Evolutionary conservation across 495 filamentous ascomycete species (phyloP).

Genomic region (Daldinia bambusicola): DNA sequence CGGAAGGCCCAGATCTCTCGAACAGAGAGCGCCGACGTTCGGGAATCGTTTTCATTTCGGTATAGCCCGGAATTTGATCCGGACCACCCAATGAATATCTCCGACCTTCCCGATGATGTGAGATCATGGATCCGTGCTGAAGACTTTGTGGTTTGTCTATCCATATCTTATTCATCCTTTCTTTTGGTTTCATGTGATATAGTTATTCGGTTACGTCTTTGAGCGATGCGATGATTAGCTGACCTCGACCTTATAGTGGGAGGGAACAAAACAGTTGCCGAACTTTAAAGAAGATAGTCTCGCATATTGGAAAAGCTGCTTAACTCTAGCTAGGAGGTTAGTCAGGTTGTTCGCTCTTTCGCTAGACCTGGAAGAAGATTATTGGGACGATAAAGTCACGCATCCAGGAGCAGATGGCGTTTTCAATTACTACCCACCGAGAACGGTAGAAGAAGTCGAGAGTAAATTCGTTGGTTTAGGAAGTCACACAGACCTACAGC

Average conservation of each 20-base stretch:
- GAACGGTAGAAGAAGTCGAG: conserved; percentile 48
- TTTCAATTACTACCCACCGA: conserved; percentile 62
- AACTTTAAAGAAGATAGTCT: conserved; percentile 59
- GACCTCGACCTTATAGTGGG: conserved; percentile 51
- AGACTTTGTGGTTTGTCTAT: conserved; percentile 51
- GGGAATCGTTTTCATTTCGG: conserved; percentile 58
- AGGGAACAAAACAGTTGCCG: conserved; percentile 58
- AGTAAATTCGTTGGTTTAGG: conserved; percentile 60
- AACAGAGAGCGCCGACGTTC: conserved; percentile 50
- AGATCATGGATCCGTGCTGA: conserved; percentile 53
- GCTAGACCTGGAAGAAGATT: conserved; percentile 59
- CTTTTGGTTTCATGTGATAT: neutral
- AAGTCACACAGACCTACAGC: conserved; percentile 68
- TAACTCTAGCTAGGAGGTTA: conserved; percentile 59
- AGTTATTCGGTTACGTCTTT: neutral
- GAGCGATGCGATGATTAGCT: conserved; percentile 2
- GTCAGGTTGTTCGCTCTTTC: conserved; percentile 62
- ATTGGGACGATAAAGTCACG: conserved; percentile 62
- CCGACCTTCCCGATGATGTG: conserved; percentile 51
- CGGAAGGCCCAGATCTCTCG: conserved; percentile 50
- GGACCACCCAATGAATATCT: conserved; percentile 50
- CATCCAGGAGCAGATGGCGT: conserved; percentile 60
- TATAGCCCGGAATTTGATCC: conserved; percentile 61
- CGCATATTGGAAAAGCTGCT: conserved; percentile 59
- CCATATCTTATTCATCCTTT: neutral